These are phyloP conservation scores for Malassezia japonica DNA, from an alignment of 1,284 basidiomycete genomes.

Conservation along the genomic window DNA sequence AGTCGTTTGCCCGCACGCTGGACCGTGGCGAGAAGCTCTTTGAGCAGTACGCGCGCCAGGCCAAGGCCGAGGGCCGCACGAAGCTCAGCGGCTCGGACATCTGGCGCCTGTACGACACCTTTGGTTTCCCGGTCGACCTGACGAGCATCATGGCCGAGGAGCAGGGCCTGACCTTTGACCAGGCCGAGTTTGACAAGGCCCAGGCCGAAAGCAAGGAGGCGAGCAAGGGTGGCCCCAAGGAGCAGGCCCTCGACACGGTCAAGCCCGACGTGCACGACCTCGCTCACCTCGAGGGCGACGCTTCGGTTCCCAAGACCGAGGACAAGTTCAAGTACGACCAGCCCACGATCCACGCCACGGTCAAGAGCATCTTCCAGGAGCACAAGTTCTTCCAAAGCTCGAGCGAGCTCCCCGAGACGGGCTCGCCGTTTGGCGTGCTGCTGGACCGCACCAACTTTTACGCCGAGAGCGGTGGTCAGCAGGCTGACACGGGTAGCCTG, in stretches of 20 bases:
- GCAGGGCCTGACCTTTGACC: constrained; percentile 71
- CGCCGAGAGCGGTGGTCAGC: constrained; percentile 93
- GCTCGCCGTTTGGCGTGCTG: constrained; percentile 69
- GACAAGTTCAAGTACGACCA: constrained; percentile 81
- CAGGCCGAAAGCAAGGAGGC: constrained; percentile 81
- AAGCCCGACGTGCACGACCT: constrained; percentile 95
- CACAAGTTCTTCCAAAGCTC: constrained; percentile 58
- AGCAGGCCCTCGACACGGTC: constrained; percentile 56
- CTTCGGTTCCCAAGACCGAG: constrained; percentile 76
- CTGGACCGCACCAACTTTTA: constrained; percentile 96
- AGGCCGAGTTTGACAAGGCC: constrained; percentile 80
- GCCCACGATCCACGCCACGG: constrained; percentile 58
- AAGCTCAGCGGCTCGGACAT: constrained; percentile 81
- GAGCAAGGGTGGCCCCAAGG: constrained; percentile 70
- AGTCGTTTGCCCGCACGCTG: constrained; percentile 88
- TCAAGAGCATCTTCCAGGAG: constrained; percentile 79
- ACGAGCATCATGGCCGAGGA: constrained; percentile 97
- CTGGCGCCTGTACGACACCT: constrained; percentile 96
- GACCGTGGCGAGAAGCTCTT: constrained; percentile 95
- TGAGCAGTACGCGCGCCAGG: constrained; percentile 71
- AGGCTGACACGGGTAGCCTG: constrained; percentile 89
- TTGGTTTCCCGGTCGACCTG: constrained; percentile 93
- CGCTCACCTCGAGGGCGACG: constrained; percentile 71
- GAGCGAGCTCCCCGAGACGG: constrained; percentile 49
- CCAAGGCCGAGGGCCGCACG: constrained; percentile 59